Percentiles rank a stretch among this genome's conserved stretches.
Conservation (phyloP, 2,329 filamentous ascomycete species). For the Didymella lethalis region DNA sequence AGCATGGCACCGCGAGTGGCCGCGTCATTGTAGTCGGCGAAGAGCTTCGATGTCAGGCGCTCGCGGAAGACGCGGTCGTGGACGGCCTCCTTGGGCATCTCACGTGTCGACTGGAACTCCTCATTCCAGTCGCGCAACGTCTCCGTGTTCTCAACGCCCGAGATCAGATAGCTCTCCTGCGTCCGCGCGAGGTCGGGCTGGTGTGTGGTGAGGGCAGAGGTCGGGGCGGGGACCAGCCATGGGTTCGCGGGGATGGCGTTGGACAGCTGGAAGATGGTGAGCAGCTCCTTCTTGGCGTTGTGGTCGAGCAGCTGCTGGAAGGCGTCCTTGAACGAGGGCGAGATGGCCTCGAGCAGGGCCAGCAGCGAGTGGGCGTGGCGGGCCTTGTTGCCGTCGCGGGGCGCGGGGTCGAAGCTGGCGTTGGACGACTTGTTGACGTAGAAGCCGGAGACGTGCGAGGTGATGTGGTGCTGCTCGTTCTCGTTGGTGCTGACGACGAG, state of each 20-base stretch:
- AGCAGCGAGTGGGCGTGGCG: constrained; percentile 85
- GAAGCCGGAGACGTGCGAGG: constrained; percentile 91
- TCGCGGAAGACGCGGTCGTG: constrained; percentile 97
- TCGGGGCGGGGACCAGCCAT: constrained; percentile 81
- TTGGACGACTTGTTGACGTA: constrained; percentile 97
- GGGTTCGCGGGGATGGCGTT: constrained; percentile 92
- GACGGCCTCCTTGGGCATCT: constrained; percentile 90
- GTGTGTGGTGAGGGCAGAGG: constrained; percentile 72
- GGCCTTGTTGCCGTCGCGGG: constrained; percentile 78
- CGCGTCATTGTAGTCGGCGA: constrained; percentile 96
- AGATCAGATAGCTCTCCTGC: constrained; percentile 90
- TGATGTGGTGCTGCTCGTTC: constrained; percentile 93
- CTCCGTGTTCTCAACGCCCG: constrained; percentile 91
- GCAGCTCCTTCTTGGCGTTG: constrained; percentile 83
- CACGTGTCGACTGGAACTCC: constrained; percentile 95
- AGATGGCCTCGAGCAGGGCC: constrained; percentile 77
- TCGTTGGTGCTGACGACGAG: constrained; percentile 89
- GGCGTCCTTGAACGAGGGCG: constrained; percentile 78
- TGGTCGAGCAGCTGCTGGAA: constrained; percentile 83
- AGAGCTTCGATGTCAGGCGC: constrained; percentile 91
- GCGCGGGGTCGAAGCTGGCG: constrained; percentile 91
- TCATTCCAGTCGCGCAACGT: constrained; percentile 98
- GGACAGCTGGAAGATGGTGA: constrained; percentile 94
- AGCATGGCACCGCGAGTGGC: constrained; percentile 90
- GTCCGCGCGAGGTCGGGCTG: constrained; percentile 84